phyloP scores from a whole-genome alignment of 2,329 filamentous ascomycete genomes.

The Orbilia oligospora region DNA sequence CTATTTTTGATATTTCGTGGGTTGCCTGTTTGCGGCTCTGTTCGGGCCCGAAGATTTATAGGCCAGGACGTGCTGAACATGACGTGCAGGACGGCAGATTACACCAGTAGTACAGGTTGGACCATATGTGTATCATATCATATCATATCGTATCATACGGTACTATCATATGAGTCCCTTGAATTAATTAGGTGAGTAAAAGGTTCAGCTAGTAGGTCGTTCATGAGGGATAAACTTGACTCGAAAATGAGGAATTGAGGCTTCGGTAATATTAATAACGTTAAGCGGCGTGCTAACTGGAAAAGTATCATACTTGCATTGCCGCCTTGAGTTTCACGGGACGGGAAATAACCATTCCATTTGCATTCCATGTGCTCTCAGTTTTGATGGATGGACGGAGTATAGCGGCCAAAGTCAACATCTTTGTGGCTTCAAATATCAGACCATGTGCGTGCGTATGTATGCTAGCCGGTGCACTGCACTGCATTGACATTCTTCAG shows the following conservation, averaged over 20 bases:
- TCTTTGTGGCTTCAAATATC: too few species aligned
- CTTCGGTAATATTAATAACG: too few species aligned
- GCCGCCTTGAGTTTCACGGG: conserved; percentile 16
- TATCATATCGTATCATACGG: too few species aligned
- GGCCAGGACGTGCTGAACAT: neutral
- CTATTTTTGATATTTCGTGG: conserved; percentile 29
- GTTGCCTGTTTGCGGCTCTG: conserved; percentile 60
- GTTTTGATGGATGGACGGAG: too few species aligned
- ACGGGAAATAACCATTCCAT: neutral
- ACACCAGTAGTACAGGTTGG: conserved; percentile 1
- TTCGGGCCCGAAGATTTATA: conserved; percentile 44
- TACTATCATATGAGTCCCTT: neutral
- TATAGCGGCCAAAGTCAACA: too few species aligned
- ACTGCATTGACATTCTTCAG: neutral
- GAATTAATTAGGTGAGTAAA: neutral
- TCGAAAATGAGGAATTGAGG: neutral
- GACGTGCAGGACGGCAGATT: conserved; percentile 23
- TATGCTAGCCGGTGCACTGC: too few species aligned
- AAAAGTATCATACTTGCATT: too few species aligned
- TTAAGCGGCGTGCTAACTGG: too few species aligned
- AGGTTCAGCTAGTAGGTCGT: neutral
- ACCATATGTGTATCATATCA: too few species aligned
- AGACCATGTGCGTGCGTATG: too few species aligned
- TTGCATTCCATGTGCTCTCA: neutral
- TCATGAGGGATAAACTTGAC: conserved; percentile 5